Conservation (phyloP, 345 rosid genomes). For the Citropsis articulata region DNA sequence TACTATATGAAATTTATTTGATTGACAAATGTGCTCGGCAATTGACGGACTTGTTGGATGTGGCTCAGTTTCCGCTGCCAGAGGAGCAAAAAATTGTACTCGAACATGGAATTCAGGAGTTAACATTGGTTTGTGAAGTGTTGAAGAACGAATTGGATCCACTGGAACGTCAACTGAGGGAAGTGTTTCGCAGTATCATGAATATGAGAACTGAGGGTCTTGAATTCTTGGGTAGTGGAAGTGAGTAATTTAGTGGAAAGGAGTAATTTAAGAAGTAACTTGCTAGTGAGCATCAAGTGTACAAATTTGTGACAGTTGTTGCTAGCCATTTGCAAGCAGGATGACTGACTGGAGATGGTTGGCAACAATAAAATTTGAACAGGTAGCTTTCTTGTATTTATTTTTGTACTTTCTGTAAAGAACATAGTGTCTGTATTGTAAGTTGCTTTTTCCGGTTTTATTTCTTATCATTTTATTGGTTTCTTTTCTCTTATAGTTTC, state of each 20-base stretch:
- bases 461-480: background rate
- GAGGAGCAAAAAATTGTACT: constrained; percentile 30
- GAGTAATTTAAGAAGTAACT: background rate
- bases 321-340: constrained; percentile 8
- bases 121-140: constrained; percentile 25
- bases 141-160: constrained; percentile 36
- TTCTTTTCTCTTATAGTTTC: background rate
- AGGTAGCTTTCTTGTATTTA: constrained; percentile 19
- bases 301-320: constrained; percentile 10
- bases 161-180: constrained; percentile 35
- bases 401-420: constrained; percentile 13
- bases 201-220: constrained; percentile 34
- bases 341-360: constrained; percentile 1
- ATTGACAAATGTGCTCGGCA: constrained; percentile 26
- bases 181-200: constrained; percentile 36
- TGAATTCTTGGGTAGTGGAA: constrained; percentile 16
- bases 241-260: background rate
- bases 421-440: background rate
- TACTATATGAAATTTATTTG: constrained; percentile 35
- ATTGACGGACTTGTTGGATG: constrained; percentile 33
- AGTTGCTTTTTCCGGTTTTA: background rate
- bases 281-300: constrained; percentile 16
- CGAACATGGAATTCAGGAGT: constrained; percentile 22
- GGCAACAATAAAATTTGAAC: constrained; percentile 11
- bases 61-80: constrained; percentile 25